phyloP scores from a whole-genome alignment of 352 stramenopile species.

The Phytopythium aichiense region DNA sequence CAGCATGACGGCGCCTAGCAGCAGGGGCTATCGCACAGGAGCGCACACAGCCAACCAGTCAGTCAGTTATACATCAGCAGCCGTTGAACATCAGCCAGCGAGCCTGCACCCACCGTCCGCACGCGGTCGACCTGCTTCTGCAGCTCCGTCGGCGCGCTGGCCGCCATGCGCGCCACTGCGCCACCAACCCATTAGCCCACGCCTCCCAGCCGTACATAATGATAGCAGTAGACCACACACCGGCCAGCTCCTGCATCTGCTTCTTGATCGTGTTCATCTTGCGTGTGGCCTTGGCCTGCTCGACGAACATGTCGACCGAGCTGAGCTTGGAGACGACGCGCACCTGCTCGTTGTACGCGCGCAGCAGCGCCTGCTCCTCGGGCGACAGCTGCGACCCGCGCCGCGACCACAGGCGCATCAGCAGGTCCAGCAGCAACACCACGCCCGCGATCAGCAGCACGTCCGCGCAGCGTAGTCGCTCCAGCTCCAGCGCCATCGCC shows the following conservation, averaged over 20 bases:
- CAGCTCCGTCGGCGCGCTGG: conserved; percentile 55
- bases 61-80: not conserved
- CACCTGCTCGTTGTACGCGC: conserved; percentile 76
- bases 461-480: conserved; percentile 60
- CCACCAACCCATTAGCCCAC: no score
- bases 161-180: conserved; percentile 62
- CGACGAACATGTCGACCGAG: conserved; percentile 86
- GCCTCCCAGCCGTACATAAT: no score
- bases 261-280: conserved; percentile 87
- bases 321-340: conserved; percentile 78
- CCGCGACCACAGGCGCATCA: conserved; percentile 49
- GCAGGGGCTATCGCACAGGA: conserved; percentile 30
- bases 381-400: conserved; percentile 49
- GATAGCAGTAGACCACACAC: conserved; percentile 22
- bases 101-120: conserved; percentile 45
- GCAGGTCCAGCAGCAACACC: conserved; percentile 46
- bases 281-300: conserved; percentile 81
- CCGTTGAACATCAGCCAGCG: not conserved
- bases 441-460: conserved; percentile 61
- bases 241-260: conserved; percentile 74
- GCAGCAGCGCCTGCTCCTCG: conserved; percentile 50
- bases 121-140: conserved; percentile 75
- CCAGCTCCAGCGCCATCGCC: conserved; percentile 37
- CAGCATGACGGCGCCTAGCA: conserved; percentile 47
- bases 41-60: not conserved